These are phyloP conservation scores for Lasiodiplodia gonubiensis DNA, from an alignment of 2,329 filamentous ascomycete genomes.

Conservation along the genomic window DNA sequence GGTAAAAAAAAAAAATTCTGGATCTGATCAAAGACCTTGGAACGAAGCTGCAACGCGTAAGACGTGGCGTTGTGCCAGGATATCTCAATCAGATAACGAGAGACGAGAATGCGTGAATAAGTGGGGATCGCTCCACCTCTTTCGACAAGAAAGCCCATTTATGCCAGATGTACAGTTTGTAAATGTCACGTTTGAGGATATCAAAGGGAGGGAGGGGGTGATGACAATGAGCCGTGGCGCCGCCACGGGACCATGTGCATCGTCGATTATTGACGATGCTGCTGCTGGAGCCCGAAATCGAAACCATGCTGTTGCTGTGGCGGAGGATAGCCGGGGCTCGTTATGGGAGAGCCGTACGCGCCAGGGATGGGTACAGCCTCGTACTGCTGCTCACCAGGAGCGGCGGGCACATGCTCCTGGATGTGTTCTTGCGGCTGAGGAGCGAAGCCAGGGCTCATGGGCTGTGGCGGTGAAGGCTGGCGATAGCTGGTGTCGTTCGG, in stretches of 20 bases:
- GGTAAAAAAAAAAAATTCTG: background rate
- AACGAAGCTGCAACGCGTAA: background rate
- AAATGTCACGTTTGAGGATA: constrained; percentile 16
- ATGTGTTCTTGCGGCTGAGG: constrained; percentile 47
- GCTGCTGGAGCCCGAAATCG: constrained; percentile 41
- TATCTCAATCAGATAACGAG: constrained; percentile 20
- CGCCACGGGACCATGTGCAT: background rate
- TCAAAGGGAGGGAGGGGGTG: background rate
- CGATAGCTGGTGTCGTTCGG: constrained; percentile 31
- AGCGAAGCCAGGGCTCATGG: constrained; percentile 29
- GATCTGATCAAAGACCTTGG: too few relatives aligned
- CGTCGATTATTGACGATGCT: background rate
- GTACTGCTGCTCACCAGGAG: constrained; percentile 82
- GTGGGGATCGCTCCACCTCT: constrained; percentile 21
- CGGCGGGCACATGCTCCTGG: constrained; percentile 70
- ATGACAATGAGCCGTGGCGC: background rate
- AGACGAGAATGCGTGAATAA: constrained; percentile 12
- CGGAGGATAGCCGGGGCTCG: constrained; percentile 48
- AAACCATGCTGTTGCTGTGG: constrained; percentile 41
- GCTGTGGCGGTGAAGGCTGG: constrained; percentile 36
- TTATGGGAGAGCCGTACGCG: constrained; percentile 67
- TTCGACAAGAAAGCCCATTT: constrained; percentile 6
- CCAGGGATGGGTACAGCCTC: constrained; percentile 87
- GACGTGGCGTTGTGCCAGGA: constrained; percentile 8
- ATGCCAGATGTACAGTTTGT: constrained; percentile 9